phyloP scores from a whole-genome alignment of 192 early-diverging fungal genomes.

The Mortierella hygrophila region DNA sequence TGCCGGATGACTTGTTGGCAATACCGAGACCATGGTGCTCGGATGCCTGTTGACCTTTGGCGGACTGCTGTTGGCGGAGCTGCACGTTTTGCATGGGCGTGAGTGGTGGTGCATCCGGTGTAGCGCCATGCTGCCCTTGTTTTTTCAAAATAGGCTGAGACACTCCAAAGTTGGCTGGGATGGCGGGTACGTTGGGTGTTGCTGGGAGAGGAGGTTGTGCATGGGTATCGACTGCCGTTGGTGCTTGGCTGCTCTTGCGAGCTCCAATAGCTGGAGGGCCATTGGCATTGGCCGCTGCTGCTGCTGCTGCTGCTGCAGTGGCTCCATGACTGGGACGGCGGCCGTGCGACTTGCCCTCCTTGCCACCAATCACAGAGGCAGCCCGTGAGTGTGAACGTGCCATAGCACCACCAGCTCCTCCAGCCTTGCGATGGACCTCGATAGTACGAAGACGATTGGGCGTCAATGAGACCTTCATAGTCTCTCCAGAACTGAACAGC shows the following conservation, averaged over 20 bases:
- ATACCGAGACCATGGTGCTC: conserved; percentile 46
- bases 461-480: conserved; percentile 68
- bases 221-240: neutral
- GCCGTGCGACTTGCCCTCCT: conserved; percentile 25
- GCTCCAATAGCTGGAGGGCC: neutral
- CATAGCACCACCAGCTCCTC: conserved; percentile 14
- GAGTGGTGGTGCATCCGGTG: neutral
- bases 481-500: conserved; percentile 63
- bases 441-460: conserved; percentile 70
- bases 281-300: neutral
- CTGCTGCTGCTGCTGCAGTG: neutral
- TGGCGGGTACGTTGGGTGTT: conserved; percentile 26
- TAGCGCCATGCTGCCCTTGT: conserved; percentile 1
- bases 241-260: conserved; percentile 31
- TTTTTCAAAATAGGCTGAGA: conserved; percentile 32
- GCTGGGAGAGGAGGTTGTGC: conserved; percentile 2
- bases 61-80: conserved; percentile 3
- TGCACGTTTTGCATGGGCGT: conserved; percentile 22
- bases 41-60: neutral
- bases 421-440: conserved; percentile 58
- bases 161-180: conserved; percentile 38
- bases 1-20: conserved; percentile 5
- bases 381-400: conserved; percentile 52
- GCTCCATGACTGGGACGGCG: conserved; percentile 35
- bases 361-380: conserved; percentile 41